Evolutionary conservation across 768 basidiomycete genomes (phyloP).

Genomic region (Pisolithus sp.): DNA sequence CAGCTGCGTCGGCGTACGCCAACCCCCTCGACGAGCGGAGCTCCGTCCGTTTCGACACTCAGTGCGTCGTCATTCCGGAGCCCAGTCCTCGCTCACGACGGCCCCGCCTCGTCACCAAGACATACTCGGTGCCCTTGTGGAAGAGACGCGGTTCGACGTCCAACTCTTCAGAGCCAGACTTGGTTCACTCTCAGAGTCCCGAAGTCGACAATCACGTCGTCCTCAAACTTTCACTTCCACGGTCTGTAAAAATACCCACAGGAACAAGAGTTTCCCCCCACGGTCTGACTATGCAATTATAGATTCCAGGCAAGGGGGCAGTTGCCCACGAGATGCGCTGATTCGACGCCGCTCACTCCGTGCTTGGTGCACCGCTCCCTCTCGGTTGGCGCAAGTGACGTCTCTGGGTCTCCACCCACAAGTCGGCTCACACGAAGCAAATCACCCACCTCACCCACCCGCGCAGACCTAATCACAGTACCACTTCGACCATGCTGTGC

Average conservation of each 20-base stretch:
- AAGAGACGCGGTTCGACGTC: constrained; percentile 30
- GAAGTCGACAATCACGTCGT: constrained; percentile 41
- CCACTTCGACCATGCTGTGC: constrained; percentile 70
- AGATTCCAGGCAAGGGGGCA: constrained; percentile 40
- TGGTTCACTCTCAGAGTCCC: constrained; percentile 2
- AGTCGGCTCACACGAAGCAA: constrained; percentile 15
- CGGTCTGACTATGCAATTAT: background rate
- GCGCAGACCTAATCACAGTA: constrained; percentile 41
- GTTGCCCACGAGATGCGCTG: constrained; percentile 33
- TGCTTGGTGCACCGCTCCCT: constrained; percentile 49
- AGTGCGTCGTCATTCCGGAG: constrained; percentile 74
- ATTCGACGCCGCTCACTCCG: constrained; percentile 37
- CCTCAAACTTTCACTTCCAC: constrained; percentile 57
- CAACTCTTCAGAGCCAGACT: constrained; percentile 15
- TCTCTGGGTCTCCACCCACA: constrained; percentile 5
- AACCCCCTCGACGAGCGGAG: constrained; percentile 16
- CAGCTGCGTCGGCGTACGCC: background rate
- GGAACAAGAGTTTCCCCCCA: background rate
- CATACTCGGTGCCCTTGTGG: constrained; percentile 67
- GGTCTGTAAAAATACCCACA: constrained; percentile 31
- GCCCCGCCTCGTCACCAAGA: constrained; percentile 53
- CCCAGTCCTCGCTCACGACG: constrained; percentile 33
- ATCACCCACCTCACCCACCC: constrained; percentile 29
- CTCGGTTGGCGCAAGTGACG: constrained; percentile 7
- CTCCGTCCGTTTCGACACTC: constrained; percentile 62